Evolutionary conservation across 495 filamentous ascomycete genomes (phyloP), one percentile per base, ranked within the genome.

Genomic region (Trypethelium eluteriae): DNA sequence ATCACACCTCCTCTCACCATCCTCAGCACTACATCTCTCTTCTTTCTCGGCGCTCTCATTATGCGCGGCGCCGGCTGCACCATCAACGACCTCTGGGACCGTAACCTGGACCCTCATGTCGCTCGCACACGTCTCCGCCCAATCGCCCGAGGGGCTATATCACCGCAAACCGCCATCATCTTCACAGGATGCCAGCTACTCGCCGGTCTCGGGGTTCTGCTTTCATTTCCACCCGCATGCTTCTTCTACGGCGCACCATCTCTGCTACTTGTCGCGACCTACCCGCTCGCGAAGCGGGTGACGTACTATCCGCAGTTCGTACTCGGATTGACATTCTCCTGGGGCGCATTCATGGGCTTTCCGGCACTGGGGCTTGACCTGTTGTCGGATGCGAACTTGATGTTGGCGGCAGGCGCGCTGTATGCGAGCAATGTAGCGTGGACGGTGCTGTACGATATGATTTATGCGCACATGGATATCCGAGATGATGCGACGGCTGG

Each of bases 31-130:
- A 82, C 82, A 2, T 77, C 85, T 2, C 86, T 96, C 64, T 98
- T 98, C 81, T 87, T 94, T 74, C 78, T 84, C 9, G 94, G 94
- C 49, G 93, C 94, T 2, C 73, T 97, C 66, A 87, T 97, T 72
- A 98, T 98, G 94, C 91, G 94, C 63, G 92, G 94, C 38, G 94
- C 94, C n/a, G 94, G 94, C 16, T 98, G 94, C 77, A 88, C 94
- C 39, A 94, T 98, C 79, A 98, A 98, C 77, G 94, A 98, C 74
- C 83, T 98, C 56, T 96, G 91, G 93, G 94, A 98, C 78, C 86
- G 91, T 69, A 89, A 96, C 72, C 84, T 98, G 18, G 94, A 98
- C 76, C 90, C 89, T 32, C 85, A 92, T 73, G 94, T 98, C n/a
- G 79, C 85, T 39, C 87, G 94, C 35, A 98, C 94, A 1, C 86